Conservation (phyloP, 345 rosid species). For the Acer negundo region DNA sequence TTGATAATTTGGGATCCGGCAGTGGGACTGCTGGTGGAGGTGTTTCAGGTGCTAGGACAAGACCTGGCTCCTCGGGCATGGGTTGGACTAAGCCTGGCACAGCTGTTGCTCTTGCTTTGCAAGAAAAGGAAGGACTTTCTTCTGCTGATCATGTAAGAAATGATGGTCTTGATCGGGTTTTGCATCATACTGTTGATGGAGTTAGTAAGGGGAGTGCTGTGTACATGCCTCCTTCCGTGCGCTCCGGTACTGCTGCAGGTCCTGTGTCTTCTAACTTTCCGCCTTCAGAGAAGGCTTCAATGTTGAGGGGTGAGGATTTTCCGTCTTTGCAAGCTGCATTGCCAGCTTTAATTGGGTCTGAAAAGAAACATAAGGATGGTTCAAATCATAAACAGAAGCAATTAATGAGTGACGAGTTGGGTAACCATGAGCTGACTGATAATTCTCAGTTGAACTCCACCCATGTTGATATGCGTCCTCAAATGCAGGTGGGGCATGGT, state of each 20-base stretch:
- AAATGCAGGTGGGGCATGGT: conserved; percentile 46
- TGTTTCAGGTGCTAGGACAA: conserved; percentile 60
- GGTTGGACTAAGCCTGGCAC: conserved; percentile 89
- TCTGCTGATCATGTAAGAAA: conserved; percentile 23
- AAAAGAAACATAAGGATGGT: conserved; percentile 80
- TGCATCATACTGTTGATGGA: conserved; percentile 41
- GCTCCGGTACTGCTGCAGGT: conserved; percentile 34
- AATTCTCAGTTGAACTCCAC: conserved; percentile 32
- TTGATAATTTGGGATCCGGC: conserved; percentile 70
- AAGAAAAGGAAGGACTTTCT: conserved; percentile 53
- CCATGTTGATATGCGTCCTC: conserved; percentile 66
- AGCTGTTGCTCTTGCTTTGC: conserved; percentile 40
- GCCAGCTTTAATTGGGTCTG: conserved; percentile 50
- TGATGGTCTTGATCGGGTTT: conserved; percentile 40
- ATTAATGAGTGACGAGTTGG: conserved; percentile 37
- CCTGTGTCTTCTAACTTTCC: conserved; percentile 36
- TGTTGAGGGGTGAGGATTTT: conserved; percentile 93
- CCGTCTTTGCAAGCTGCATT: conserved; percentile 84
- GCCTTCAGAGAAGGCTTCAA: conserved; percentile 54
- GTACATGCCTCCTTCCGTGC: conserved; percentile 54
- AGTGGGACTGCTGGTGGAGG: conserved; percentile 70
- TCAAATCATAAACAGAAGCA: conserved; percentile 69
- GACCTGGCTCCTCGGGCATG: conserved; percentile 81
- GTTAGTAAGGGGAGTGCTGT: conserved; percentile 45
- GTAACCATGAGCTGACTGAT: conserved; percentile 41